phyloP scores from a whole-genome alignment of 1,284 basidiomycete genomes.

The Trichosporon sp. region DNA sequence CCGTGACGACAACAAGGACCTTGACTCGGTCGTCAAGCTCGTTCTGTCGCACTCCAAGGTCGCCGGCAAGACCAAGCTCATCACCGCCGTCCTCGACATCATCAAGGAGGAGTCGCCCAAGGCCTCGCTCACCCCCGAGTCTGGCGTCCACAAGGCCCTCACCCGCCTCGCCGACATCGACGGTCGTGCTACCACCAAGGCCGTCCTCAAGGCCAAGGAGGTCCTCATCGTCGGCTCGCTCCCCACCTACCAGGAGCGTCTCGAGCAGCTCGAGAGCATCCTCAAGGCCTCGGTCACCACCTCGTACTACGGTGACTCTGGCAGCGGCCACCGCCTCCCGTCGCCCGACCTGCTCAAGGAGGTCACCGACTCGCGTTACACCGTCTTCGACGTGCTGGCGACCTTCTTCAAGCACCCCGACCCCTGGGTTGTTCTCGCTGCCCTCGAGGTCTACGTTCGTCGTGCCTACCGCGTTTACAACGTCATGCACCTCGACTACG shows the following conservation, averaged over 20 bases:
- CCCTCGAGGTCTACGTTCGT: slow-evolving; percentile 92
- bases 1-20: slow-evolving; percentile 86
- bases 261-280: slow-evolving; percentile 89
- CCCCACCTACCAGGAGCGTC: slow-evolving; percentile 93
- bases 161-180: slow-evolving; percentile 63
- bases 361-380: slow-evolving; percentile 92
- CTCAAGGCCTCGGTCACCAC: slow-evolving; percentile 81
- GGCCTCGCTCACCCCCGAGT: slow-evolving; percentile 56
- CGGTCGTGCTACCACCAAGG: slow-evolving; percentile 75
- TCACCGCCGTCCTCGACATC: slow-evolving; percentile 80
- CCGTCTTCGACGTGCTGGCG: slow-evolving; percentile 94
- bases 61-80: slow-evolving; percentile 83
- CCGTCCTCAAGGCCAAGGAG: slow-evolving; percentile 93
- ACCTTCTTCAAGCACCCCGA: slow-evolving; percentile 89
- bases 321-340: slow-evolving; percentile 63
- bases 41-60: slow-evolving; percentile 95
- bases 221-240: slow-evolving; percentile 93
- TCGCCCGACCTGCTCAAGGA: slow-evolving; percentile 83
- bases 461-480: slow-evolving; percentile 90
- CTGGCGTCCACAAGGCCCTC: slow-evolving; percentile 42
- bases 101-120: slow-evolving; percentile 75
- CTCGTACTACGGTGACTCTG: slow-evolving; percentile 82
- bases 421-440: slow-evolving; percentile 78
- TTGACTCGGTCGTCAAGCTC: slow-evolving; percentile 80
- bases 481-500: slow-evolving; percentile 86